phyloP scores from a whole-genome alignment of 2,329 filamentous ascomycete genomes.

The Fusarium gaditjirri region DNA sequence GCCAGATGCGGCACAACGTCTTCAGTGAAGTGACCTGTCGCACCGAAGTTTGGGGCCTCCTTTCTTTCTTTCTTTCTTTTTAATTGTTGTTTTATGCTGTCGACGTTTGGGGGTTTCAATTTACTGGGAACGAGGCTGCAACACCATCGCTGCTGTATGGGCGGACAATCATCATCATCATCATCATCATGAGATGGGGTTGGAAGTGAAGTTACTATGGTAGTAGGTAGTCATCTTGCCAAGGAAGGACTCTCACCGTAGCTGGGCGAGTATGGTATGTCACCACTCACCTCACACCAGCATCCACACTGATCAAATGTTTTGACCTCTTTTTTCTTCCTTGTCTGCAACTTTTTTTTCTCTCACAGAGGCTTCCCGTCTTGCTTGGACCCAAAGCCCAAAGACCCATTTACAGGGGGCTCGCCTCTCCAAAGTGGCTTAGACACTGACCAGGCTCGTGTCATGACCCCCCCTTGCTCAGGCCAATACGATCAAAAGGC shows the following conservation, averaged over 20 bases:
- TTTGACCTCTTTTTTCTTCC: conserved; percentile 15
- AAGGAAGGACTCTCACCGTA: conserved; percentile 17
- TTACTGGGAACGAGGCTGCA: conserved; percentile 16
- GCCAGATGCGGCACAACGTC: background rate
- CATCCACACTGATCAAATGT: conserved; percentile 30
- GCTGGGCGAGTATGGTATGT: conserved; percentile 2
- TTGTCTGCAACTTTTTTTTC: background rate
- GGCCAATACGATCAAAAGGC: conserved; percentile 28
- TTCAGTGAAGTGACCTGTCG: conserved; percentile 26
- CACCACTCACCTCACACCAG: conserved; percentile 15
- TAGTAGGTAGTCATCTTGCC: background rate
- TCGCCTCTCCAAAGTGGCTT: conserved; percentile 30
- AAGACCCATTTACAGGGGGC: conserved; percentile 11
- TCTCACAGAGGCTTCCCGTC: background rate
- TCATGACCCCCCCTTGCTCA: conserved; percentile 23
- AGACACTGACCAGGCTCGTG: conserved; percentile 36
- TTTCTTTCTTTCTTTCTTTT: conserved; percentile 18
- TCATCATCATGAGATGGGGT: background rate
- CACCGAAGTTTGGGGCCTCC: background rate
- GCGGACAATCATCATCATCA: background rate
- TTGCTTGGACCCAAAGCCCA: background rate
- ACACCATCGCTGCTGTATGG: background rate
- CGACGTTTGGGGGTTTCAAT: conserved; percentile 8
- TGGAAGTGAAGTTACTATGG: background rate
- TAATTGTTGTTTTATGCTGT: background rate